A percentile compares a stretch with the other conserved stretches of the same genome.
Conservation (phyloP, 306 rosid genomes). For the Rubus idaeus region DNA sequence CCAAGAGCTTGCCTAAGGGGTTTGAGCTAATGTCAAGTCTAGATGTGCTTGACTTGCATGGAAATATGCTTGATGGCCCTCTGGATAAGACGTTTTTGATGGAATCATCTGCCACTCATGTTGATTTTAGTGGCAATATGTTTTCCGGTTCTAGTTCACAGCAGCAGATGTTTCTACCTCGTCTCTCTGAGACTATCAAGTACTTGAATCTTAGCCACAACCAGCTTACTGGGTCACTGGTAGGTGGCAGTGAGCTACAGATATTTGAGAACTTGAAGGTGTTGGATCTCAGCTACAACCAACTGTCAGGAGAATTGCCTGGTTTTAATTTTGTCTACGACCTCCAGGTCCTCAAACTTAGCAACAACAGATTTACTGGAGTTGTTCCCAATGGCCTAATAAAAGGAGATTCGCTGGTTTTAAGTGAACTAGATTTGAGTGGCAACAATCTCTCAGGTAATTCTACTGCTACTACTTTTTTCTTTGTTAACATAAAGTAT, state of each 20-base stretch:
- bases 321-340: constrained; percentile 91
- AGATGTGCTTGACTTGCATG: constrained; percentile 76
- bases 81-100: constrained; percentile 62
- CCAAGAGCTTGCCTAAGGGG: constrained; percentile 68
- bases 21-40: constrained; percentile 66
- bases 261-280: constrained; percentile 79
- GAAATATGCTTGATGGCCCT: constrained; percentile 76
- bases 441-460: constrained; percentile 96
- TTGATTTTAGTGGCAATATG: constrained; percentile 83
- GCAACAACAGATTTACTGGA: constrained; percentile 88
- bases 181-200: constrained; percentile 68
- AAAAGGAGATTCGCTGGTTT: constrained; percentile 85
- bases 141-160: constrained; percentile 55
- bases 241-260: constrained; percentile 57
- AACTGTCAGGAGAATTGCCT: constrained; percentile 86
- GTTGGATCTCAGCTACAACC: constrained; percentile 90
- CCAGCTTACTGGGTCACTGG: constrained; percentile 74
- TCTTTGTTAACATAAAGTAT: background rate
- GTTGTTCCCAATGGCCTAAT: constrained; percentile 68
- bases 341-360: constrained; percentile 83
- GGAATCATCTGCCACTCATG: constrained; percentile 55
- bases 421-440: constrained; percentile 88
- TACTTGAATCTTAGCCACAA: constrained; percentile 85
- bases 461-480: background rate
- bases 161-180: constrained; percentile 59